Evolutionary conservation across 495 filamentous ascomycete genomes (phyloP).

Genomic region (Chaetomium cochliodes): DNA sequence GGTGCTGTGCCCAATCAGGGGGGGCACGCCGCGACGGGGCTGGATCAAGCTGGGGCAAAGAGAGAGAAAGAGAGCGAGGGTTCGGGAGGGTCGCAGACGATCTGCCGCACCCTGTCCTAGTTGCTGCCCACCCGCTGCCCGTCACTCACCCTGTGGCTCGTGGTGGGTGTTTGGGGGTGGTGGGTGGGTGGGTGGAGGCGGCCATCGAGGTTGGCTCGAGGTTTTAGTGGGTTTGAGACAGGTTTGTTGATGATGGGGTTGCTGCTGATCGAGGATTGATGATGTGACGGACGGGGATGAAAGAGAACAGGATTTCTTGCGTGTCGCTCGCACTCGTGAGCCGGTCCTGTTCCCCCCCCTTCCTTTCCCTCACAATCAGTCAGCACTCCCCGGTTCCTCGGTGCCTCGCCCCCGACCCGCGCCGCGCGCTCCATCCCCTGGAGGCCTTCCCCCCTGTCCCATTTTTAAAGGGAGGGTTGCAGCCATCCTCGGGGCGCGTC

Average conservation of each 20-base stretch:
- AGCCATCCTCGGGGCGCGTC: slow-evolving; percentile 1
- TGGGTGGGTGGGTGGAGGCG: background rate
- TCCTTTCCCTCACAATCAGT: background rate
- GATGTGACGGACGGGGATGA: background rate
- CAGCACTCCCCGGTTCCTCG: slow-evolving; percentile 7
- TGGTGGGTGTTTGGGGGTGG: background rate
- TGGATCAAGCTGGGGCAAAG: background rate
- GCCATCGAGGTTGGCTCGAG: background rate
- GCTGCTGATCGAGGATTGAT: background rate
- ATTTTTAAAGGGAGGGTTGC: slow-evolving; percentile 1
- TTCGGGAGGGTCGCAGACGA: slow-evolving; percentile 20
- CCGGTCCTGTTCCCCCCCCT: background rate
- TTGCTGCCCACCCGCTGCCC: background rate
- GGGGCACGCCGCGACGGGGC: background rate
- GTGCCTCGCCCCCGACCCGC: slow-evolving; percentile 7
- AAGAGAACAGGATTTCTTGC: background rate
- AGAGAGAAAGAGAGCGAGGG: background rate
- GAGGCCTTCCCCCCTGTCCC: slow-evolving; percentile 3
- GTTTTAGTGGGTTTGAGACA: background rate
- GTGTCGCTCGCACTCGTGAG: background rate
- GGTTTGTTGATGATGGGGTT: background rate
- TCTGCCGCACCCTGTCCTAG: slow-evolving; percentile 22
- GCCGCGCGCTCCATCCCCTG: background rate
- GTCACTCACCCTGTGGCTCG: background rate
- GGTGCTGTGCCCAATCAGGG: slow-evolving; percentile 7